Conservation (phyloP, 169 alveolate genomes). For the Hepatocystis sp. region DNA sequence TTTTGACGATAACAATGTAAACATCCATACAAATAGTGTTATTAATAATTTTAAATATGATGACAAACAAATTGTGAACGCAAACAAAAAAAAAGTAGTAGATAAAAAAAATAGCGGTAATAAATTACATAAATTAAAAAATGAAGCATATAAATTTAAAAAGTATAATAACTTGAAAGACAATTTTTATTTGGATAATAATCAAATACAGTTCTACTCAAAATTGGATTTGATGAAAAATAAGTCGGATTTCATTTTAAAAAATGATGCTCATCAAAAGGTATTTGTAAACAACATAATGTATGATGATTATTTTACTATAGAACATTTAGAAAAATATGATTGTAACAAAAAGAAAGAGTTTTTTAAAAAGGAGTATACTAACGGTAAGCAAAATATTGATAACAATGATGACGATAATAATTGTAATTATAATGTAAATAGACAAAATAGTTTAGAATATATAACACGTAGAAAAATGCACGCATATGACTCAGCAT, state of each 20-base stretch:
- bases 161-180: constrained; percentile 68
- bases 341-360: constrained; percentile 64
- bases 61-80: background rate
- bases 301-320: constrained; percentile 75
- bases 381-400: too few relatives aligned
- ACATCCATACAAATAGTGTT: too few relatives aligned
- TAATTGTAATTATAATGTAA: too few relatives aligned
- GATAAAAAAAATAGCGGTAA: constrained; percentile 13
- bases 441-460: too few relatives aligned
- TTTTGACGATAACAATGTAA: too few relatives aligned
- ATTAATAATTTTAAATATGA: too few relatives aligned
- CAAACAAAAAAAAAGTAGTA: constrained; percentile 1
- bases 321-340: constrained; percentile 64
- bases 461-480: constrained; percentile 15
- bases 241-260: constrained; percentile 36
- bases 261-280: constrained; percentile 24
- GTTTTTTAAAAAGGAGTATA: constrained; percentile 25
- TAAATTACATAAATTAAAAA: constrained; percentile 7
- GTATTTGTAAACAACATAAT: constrained; percentile 52
- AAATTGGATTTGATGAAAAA: constrained; percentile 25
- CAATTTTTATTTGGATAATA: constrained; percentile 47
- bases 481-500: constrained; percentile 6
- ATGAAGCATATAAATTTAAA: constrained; percentile 28
- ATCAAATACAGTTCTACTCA: constrained; percentile 20
- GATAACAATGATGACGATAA: too few relatives aligned